Base-by-base conservation (phyloP, 495 filamentous ascomycete species). In the Filosporella fistucella region DNA sequence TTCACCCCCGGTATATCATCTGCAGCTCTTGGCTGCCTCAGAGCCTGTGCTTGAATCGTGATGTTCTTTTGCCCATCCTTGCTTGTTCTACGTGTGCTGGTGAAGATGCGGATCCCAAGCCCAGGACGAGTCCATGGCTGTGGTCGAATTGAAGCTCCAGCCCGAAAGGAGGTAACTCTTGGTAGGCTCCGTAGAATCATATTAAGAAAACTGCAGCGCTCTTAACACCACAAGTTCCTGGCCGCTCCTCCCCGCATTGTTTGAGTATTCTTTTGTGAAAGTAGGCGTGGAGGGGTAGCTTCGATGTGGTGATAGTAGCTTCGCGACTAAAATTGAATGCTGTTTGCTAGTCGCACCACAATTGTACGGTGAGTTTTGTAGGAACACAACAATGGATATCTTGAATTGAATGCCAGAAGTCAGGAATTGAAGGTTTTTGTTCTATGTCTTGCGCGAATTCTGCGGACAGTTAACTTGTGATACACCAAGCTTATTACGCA, bases 151-250 rank as follows among this genome's bases (percentile, higher is more conserved):
- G 29, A 47, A 42, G 43, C 45, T 39, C 50, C 48, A 24, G 38
- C 32, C 28, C 37, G 25, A 12, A 52, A 46, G 42, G 53, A 50
- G 44, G 49, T 45, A 49, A 47, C 33, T 49, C 30, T 50, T 21
- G 44, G 18, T 21, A 60, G 36, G 41, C 39, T 51, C 40, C 44
- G 37, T 30, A 42, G 14, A 12, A 56, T 54, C 57, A 60, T 60
- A 12, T 54, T 36, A 28, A 26, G n/a, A 40, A 24, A 35, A 30
- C 35, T 32, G 24, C 39, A 44, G 26, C 41, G 26, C 14, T 17
- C 13, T 40, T 45, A 56, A 56, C 49, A 21, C 44, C 40, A 7
- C 45, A 39, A 33, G 38, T 14, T 25, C 33, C 17, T 40, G 9
- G 14, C 35, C 22, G 23, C 6, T 21, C 28, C 29, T 36, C 22